Base-by-base conservation (phyloP, 495 filamentous ascomycete genomes). In the Amphirosellinia nigrospora region DNA sequence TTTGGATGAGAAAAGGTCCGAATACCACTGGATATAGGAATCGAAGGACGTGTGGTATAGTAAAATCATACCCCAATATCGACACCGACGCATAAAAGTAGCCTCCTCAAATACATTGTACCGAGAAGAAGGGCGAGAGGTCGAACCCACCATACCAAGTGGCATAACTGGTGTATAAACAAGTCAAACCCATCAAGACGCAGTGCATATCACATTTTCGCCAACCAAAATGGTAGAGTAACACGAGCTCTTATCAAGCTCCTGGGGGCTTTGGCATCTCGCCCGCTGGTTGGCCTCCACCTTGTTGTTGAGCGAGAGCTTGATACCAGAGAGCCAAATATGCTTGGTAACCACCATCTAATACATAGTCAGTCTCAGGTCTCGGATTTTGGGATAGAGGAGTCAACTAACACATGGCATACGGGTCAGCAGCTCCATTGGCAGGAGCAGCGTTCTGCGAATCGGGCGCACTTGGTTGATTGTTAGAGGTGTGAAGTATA, bases 291-390 rank as follows among this genome's bases (percentile, higher is more conserved):
- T 71, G 71, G 52, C 62, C 36, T 39, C 67, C 76, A 13, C 65
- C 60, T 48, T 77, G 82, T 76, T 88, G 85, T 73, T 81, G 79
- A 41, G 83, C 83, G 64, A 86, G 71, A 43, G 83, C 82, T 58
- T 86, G 84, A 77, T 90, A 90, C 88, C 89, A 92, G 66, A 90
- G 78, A n/a, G 87, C 85, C 11, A 87, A 70, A 73, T 90, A 90
- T 61, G 84, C 84, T 62, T 89, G 79, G 74, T 91, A 90, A 59
- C 89, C 89, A 45, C 89, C 89, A 78, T 88, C 82, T 85, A 34
- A 34, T 16, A 56, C 36, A 28, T n/a, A 4, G 50, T 70, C 16
- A 70, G 60, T 39, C n/a, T 21, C 36, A 53, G 26, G 6, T 10
- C 28, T 53, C 15, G 23, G 28, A 34, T 62, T 30, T 64, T 30